phyloP scores from a whole-genome alignment of 148 eudicot genomes.

The Chenopodium album region DNA sequence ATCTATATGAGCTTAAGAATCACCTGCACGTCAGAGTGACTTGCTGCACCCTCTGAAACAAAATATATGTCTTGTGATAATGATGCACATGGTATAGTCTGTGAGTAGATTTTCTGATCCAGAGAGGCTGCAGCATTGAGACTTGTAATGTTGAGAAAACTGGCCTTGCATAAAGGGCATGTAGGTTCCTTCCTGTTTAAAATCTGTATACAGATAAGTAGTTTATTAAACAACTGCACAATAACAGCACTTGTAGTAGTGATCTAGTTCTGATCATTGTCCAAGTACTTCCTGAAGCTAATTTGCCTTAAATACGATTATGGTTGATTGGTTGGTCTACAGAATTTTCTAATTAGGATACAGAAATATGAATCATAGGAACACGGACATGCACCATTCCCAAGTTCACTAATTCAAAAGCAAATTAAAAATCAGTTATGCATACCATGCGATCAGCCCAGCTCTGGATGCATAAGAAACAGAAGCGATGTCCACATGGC shows the following conservation, averaged over 20 bases:
- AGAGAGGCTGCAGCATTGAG: constrained; percentile 56
- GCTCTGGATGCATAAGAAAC: constrained; percentile 82
- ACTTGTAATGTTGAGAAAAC: constrained; percentile 61
- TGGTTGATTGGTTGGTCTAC: background rate
- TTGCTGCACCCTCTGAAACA: constrained; percentile 47
- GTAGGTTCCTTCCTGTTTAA: constrained; percentile 52
- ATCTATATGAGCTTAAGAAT: background rate
- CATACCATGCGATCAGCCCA: constrained; percentile 88
- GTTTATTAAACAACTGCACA: constrained; percentile 11
- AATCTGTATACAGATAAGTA: constrained; percentile 37
- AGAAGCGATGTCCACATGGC: constrained; percentile 95
- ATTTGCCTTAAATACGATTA: background rate
- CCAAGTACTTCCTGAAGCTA: background rate
- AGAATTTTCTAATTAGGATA: background rate
- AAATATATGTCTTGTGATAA: constrained; percentile 49
- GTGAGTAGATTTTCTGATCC: constrained; percentile 88
- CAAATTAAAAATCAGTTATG: constrained; percentile 8
- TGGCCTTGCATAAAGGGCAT: constrained; percentile 85
- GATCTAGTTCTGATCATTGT: background rate
- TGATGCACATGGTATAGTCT: constrained; percentile 57
- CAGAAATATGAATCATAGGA: background rate
- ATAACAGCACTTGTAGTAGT: background rate
- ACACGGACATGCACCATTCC: background rate
- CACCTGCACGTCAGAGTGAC: constrained; percentile 38
- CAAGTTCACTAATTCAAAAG: constrained; percentile 5